Evolutionary conservation across 768 basidiomycete species (phyloP).

Genomic region (Chalciporus chontae): DNA sequence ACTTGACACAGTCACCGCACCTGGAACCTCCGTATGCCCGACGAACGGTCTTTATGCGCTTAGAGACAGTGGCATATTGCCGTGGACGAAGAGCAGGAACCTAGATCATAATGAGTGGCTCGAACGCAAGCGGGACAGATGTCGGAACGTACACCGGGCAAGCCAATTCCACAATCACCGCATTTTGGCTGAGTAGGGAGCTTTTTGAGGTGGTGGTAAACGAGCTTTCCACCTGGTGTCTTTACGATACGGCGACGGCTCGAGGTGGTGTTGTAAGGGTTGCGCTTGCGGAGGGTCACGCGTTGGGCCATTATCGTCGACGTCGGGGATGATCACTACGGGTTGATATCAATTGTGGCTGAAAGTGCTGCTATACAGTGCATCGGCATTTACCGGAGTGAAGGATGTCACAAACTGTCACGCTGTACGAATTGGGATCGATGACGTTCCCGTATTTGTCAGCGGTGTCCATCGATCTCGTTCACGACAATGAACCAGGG

Average conservation of each 20-base stretch:
- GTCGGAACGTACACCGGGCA: constrained; percentile 80
- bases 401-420: background rate
- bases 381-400: constrained; percentile 15
- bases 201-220: constrained; percentile 98
- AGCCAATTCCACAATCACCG: constrained; percentile 94
- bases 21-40: constrained; percentile 97
- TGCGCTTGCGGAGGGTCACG: constrained; percentile 98
- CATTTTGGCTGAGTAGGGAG: constrained; percentile 89
- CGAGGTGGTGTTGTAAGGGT: constrained; percentile 96
- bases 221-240: constrained; percentile 97
- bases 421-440: constrained; percentile 3
- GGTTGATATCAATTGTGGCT: constrained; percentile 14
- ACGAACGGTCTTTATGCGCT: constrained; percentile 94
- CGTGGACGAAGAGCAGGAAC: constrained; percentile 94
- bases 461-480: constrained; percentile 1
- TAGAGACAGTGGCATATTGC: constrained; percentile 92
- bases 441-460: background rate
- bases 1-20: constrained; percentile 94
- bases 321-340: background rate
- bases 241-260: constrained; percentile 94
- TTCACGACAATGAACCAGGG: constrained; percentile 16
- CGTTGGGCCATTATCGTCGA: constrained; percentile 85
- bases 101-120: constrained; percentile 38
- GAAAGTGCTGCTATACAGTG: constrained; percentile 19
- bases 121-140: background rate